Evolutionary conservation across 1,139 yeast genomes (phyloP), one percentile per base, ranked within the genome.

Genomic region (Geotrichum restrictum): DNA sequence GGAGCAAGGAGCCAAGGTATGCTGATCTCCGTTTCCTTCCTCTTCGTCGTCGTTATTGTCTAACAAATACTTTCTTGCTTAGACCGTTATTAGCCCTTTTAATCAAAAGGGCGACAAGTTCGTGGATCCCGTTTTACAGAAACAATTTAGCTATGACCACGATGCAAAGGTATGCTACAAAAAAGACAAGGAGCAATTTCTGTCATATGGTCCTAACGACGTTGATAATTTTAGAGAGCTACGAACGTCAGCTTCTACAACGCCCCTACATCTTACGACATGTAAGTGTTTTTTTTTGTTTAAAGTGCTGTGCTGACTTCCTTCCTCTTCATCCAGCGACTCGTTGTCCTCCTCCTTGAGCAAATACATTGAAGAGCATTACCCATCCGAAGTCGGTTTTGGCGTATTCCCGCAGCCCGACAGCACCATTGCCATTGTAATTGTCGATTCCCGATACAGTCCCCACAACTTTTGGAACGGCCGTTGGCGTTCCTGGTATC

Each of bases 381-480:
- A 69, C 61, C 78, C 81, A 1, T 71, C 74, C 21, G 70, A 74
- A 27, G 67, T 72, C 5, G 69, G 76, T 1, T 65, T 68, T 46
- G 79, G 77, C 6, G 74, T 79, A 2, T 75, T 77, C 62, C 85
- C 85, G 3, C 78, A 80, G 2, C 73, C 74, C 7, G 77, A 71
- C 62, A 80, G 79, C 56, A 70, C 58, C 55, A 67, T 60, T 55
- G 78, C 78, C 14, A 64, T 84, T 24, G 73, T 85, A 10, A 74
- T 88, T 27, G 79, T 85, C 49, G 95, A 95, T 51, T 83, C 82
- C 62, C 83, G 82, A 66, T 75, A 81, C 62, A 88, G 85, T 66
- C 82, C 86, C 47, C 76, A 77, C 49, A 93, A 93, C 71, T 91
- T 76, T 71, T 88, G 93, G 79, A 88, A 89, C 60, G 98, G 98